Base-by-base conservation (phyloP, 2,329 filamentous ascomycete species). In the Apiospora pterosperma region DNA sequence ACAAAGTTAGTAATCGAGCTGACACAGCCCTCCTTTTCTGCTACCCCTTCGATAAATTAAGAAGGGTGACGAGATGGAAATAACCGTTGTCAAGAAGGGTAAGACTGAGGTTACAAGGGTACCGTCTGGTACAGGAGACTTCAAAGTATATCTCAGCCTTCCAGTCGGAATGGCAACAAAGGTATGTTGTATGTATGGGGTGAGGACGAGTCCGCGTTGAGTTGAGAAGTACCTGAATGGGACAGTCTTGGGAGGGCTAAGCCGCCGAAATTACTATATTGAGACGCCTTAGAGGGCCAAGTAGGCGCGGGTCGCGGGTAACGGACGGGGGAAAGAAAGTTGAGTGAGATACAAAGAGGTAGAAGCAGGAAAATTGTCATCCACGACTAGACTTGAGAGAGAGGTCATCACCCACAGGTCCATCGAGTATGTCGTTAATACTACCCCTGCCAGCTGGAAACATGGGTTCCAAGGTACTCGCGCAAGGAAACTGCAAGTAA, bases 251-350 rank as follows among this genome's bases (percentile, higher is more conserved):
- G 67, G 71, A 67, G 70, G 72, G 72, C 72, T 75, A 72, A 73
- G 74, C 74, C 73, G 71, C 76, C 48, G 19, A 55, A 55, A 77
- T 76, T 78, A 76, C 77, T 78, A 78, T 77, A 78, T 78, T 77
- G 71, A 78, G 76, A 76, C 71, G 62, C 67, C 68, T 69, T 67
- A 71, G 68, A 71, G 69, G 69, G 48, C 48, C 69, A 70, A 73
- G 69, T 69, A 65, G 70, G 66, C 69, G 71, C 69, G 68, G 69
- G 68, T 67, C 69, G 71, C 69, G 68, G 69, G 68, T 67, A 71
- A 66, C 68, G 63, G n/a, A n/a, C n/a, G n/a, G n/a, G 58, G 60
- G 60, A 48, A 44, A 71, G 70, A 72, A 65, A 71, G 66, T 67
- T 67, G 63, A 67, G 69, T 68, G 63, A 64, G 67, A 63, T 64